These are phyloP conservation scores for Russula sp. DNA, from an alignment of 768 basidiomycete genomes.

Conservation along the genomic window DNA sequence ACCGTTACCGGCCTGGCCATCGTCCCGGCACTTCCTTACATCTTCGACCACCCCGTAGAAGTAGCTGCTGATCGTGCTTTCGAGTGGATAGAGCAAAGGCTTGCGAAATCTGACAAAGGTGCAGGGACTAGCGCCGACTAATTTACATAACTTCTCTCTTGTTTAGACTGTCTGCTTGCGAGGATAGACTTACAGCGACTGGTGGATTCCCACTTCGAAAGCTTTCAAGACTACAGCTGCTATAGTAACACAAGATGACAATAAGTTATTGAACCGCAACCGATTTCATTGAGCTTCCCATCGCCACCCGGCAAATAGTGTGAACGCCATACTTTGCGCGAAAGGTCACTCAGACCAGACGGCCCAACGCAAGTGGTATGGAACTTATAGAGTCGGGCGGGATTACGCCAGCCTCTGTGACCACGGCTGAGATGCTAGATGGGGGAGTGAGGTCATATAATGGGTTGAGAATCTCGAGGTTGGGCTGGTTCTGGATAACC, in stretches of 20 bases:
- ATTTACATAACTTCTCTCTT: background rate
- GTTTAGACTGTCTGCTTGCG: background rate
- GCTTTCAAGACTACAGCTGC: constrained; percentile 3
- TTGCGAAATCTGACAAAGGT: constrained; percentile 37
- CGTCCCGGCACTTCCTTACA: constrained; percentile 66
- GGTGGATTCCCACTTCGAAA: background rate
- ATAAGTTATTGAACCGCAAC: constrained; percentile 21
- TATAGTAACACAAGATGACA: constrained; percentile 14
- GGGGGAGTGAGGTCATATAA: constrained; percentile 94
- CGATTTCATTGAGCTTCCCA: constrained; percentile 3
- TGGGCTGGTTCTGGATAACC: constrained; percentile 34
- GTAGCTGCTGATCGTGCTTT: constrained; percentile 59
- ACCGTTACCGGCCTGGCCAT: constrained; percentile 67
- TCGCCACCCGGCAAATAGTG: background rate
- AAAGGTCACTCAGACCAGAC: constrained; percentile 27
- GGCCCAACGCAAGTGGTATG: constrained; percentile 62
- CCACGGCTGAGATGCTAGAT: constrained; percentile 87
- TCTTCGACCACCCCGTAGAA: constrained; percentile 80
- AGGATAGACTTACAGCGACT: background rate
- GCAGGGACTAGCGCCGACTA: constrained; percentile 27
- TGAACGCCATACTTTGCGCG: background rate
- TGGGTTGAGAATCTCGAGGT: constrained; percentile 76
- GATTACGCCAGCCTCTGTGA: constrained; percentile 94
- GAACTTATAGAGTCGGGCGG: constrained; percentile 88
- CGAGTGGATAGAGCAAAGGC: constrained; percentile 58